Base-by-base conservation (phyloP, 768 basidiomycete species). In the Phanerochaete sordida region DNA sequence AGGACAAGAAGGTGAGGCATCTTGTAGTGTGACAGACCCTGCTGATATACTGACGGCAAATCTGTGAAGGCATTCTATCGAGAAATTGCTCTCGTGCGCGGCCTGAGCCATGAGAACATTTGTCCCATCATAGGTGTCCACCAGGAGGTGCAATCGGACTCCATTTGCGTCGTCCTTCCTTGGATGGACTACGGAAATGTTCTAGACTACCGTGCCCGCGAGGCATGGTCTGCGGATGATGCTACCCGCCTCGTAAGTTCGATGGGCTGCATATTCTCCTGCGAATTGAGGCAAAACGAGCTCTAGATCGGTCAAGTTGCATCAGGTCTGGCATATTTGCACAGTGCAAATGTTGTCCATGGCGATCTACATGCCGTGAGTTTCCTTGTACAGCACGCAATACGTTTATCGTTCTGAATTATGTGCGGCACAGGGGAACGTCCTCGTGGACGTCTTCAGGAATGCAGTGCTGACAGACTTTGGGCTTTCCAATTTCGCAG, bases 391-490 rank as follows among this genome's bases (percentile, higher is more conserved):
- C 3, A 30, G 15, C n/a, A n/a, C n/a, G n/a, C n/a, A n/a, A n/a
- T n/a, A 49, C 21, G 11, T 49, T 23, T 3, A 13, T 33, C n/a
- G 28, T 11, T 5, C 33, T 1, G 21, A 5, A 16, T 33, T 49
- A 30, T 23, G 2, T 30, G 24, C n/a, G 13, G 26, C 23, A 28
- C 28, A 62, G 62, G 60, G 35, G 3, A 65, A 63, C 28, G 47
- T 65, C 33, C 62, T 65, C 31, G 59, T 65, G 7, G 58, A 59
- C 30, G 50, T 28, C 28, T 27, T 39, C 28, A 28, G 43, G 8
- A 12, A 56, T 31, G 58, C 58, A 11, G 45, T 57, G 15, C 35
- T 65, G 23, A 54, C 64, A 11, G 64, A 65, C 31, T 65, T 65
- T 49, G 64, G 64, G 13, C 52, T 62, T 2, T 37, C 57, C 7